Evolutionary conservation across 495 filamentous ascomycete species (phyloP), one percentile per base, ranked within the genome.

Genomic region (Amniculicola lignicola): DNA sequence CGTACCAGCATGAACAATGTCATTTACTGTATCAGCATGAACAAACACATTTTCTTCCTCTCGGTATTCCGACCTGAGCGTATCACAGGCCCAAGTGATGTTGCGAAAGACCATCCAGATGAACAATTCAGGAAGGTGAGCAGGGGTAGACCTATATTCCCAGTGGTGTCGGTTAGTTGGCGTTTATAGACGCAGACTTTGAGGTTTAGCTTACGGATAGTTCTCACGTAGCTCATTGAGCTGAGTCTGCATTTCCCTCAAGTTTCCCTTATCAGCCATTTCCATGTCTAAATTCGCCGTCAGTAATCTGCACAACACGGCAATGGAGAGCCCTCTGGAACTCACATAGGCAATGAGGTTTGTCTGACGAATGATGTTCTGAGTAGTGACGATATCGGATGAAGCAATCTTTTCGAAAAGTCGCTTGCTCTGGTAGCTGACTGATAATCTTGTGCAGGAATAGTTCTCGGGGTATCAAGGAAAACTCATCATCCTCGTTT

Each of bases 71-170:
- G 7, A n/a, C 7, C n/a, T 7, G 29, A n/a, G 7, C 29, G 29
- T 19, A 9, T 22, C 7, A 22, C 41, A 44, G 14, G 23, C 44
- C 4, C 16, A 14, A 11, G 33, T 14, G 4, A 47, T 23, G 23
- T 33, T 28, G 12, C 21, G 4, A 27, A 47, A 47, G 22, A 47
- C 44, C 10, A 23, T 12, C 44, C 44, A 47, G 3, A 47, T 33
- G 27, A 47, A 47, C 16, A 19, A 11, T 19, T 47, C 44, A 4
- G 41, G 41, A 18, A 44, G 41, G 7, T 12, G 9, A 21, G 18
- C 16, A 11, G 12, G 41, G 12, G 12, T 11, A 21, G 9, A 7
- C 21, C 21, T 44, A 24, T 10, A 22, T 11, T 12, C 12, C 25
- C 41, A 12, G 41, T 18, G 41, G 41, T 4, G 22, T 5, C 5